Percentiles rank a stretch among this genome's conserved stretches.
Conservation (phyloP, 306 rosid genomes). For the Elaeagnus macrophylla region DNA sequence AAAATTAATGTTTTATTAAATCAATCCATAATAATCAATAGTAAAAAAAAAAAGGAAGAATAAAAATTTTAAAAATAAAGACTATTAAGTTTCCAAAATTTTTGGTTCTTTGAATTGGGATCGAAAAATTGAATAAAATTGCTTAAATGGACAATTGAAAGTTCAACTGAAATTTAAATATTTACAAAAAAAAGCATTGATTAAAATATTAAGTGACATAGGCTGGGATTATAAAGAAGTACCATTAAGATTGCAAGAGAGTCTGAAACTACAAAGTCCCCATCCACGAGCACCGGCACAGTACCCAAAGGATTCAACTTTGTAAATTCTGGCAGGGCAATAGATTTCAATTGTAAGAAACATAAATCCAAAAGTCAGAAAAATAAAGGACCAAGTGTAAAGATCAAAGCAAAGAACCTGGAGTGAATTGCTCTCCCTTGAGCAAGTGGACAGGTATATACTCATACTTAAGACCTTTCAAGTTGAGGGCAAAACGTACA, state of each 20-base stretch:
- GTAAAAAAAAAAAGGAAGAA: too few species aligned
- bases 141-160: too few species aligned
- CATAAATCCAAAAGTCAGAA: background rate
- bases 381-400: background rate
- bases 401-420: conserved; percentile 29
- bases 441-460: conserved; percentile 43
- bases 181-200: too few species aligned
- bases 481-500: conserved; percentile 45
- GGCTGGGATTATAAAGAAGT: background rate
- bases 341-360: background rate
- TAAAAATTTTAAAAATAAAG: too few species aligned
- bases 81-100: too few species aligned
- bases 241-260: conserved; percentile 74
- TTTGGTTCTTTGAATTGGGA: too few species aligned
- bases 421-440: conserved; percentile 45
- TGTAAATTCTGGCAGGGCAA: conserved; percentile 35
- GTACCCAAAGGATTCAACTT: conserved; percentile 58
- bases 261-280: conserved; percentile 36
- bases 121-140: too few species aligned
- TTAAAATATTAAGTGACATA: background rate
- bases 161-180: too few species aligned
- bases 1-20: too few species aligned
- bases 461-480: conserved; percentile 62
- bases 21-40: too few species aligned
- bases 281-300: conserved; percentile 64